Base-by-base conservation (phyloP, 139 green algal genomes). In the Coccomyxa sp. region DNA sequence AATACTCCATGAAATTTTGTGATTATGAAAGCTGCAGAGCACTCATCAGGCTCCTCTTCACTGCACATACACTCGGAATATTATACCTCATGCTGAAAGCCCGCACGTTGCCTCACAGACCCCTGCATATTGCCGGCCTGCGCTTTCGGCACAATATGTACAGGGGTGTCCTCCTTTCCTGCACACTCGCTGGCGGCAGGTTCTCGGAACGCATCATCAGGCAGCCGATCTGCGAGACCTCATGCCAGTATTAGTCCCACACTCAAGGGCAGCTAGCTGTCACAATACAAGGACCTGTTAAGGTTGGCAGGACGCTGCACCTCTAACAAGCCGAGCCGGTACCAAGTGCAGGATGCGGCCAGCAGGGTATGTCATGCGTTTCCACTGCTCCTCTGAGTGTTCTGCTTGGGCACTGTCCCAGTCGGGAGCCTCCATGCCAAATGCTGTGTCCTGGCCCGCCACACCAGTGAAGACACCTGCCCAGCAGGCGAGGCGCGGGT, bases 301-400 rank as follows among this genome's bases (percentile, higher is more conserved):
- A 9, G 4, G 63, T 71, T 71, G 63, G 63, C 63, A 21, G 63
- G 63, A 71, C 18, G 18, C 63, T 71, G 38, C 38, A 71, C 63
- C 63, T 71, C 18, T 9, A 25, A 71, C 63, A 71, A 92, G 74
- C 30, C 79, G 58, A 11, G 81, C 83, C 21, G 95, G 95, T 68
- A 98, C 90, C 31, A 98, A 84, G 83, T 97, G 95, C 76, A 97
- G 80, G 27, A 98, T 92, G 14, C 92, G 84, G 31, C 95, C 94
- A 17, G 93, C 93, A 18, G 80, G 80, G 32, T 79, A 83, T 31
- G 60, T 77, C 79, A 82, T 76, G 28, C 79, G 79, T 18, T 82
- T 82, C 59, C 63, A 76, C 14, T 74, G 78, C 58, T 82, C 79
- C 28, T 82, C 60, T 30, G 13, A 28, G 21, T 45, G 16, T 13